phyloP scores from a whole-genome alignment of 2,329 filamentous ascomycete genomes.

The Thielaviopsis ethacetica region DNA sequence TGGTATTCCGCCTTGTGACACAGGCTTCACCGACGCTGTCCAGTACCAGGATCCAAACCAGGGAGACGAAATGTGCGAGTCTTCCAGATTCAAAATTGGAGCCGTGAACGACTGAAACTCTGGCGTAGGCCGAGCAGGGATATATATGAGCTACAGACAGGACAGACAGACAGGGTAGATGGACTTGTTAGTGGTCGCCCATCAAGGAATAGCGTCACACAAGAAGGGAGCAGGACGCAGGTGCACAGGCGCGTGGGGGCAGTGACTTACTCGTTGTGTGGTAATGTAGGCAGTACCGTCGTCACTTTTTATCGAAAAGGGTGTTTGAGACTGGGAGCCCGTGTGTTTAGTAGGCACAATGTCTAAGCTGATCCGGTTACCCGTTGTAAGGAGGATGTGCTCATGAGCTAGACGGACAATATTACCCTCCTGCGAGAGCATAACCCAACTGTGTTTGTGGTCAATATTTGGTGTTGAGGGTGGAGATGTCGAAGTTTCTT shows the following conservation, averaged over 20 bases:
- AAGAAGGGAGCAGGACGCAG: not conserved
- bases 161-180: not conserved
- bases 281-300: conserved; percentile 66
- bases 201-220: not conserved
- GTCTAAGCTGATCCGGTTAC: conserved; percentile 60
- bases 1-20: conserved; percentile 70
- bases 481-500: conserved; percentile 1
- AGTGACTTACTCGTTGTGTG: conserved; percentile 55
- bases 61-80: conserved; percentile 71
- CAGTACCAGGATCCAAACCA: conserved; percentile 91
- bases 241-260: not conserved
- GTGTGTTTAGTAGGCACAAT: conserved; percentile 55
- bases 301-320: conserved; percentile 39
- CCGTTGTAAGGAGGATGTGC: conserved; percentile 63
- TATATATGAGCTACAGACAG: conserved; percentile 57
- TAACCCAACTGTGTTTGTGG: conserved; percentile 61
- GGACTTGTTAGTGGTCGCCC: not conserved
- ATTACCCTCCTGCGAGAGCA: conserved; percentile 57
- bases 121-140: conserved; percentile 53
- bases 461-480: conserved; percentile 28
- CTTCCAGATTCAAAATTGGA: conserved; percentile 73
- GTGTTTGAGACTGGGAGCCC: conserved; percentile 29
- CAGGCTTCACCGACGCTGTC: conserved; percentile 64
- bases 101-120: conserved; percentile 75
- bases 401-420: conserved; percentile 80